phyloP scores from a whole-genome alignment of 108 stramenopile species.

The Pseudonitzschia multiseries region DNA sequence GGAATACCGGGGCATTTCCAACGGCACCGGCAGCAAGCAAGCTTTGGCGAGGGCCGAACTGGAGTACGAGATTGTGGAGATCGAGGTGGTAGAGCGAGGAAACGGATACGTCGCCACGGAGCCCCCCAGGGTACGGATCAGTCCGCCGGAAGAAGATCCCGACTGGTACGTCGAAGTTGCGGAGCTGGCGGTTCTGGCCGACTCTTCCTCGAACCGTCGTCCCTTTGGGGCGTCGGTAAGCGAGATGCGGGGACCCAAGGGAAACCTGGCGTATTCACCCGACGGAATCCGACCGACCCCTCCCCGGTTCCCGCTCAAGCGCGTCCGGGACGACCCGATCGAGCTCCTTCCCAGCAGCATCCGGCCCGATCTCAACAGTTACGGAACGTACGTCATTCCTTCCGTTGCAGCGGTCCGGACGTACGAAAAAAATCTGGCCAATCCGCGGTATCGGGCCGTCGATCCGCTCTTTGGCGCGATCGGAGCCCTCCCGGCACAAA shows the following conservation, averaged over 20 bases:
- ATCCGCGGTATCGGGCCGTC: slow-evolving; percentile 61
- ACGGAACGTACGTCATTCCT: slow-evolving; percentile 53
- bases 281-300: neutral
- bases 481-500: slow-evolving; percentile 73
- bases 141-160: slow-evolving; percentile 59
- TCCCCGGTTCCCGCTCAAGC: slow-evolving; percentile 23
- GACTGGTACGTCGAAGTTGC: slow-evolving; percentile 71
- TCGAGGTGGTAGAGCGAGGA: slow-evolving; percentile 54
- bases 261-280: slow-evolving; percentile 22
- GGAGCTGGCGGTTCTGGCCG: slow-evolving; percentile 26
- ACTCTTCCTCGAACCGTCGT: slow-evolving; percentile 8
- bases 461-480: slow-evolving; percentile 85
- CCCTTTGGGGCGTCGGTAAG: slow-evolving; percentile 23
- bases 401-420: slow-evolving; percentile 46
- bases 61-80: slow-evolving; percentile 62
- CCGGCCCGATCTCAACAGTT: slow-evolving; percentile 46
- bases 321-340: slow-evolving; percentile 43
- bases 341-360: slow-evolving; percentile 58
- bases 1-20: slow-evolving; percentile 19
- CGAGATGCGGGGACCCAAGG: slow-evolving; percentile 31
- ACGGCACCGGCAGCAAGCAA: slow-evolving; percentile 23
- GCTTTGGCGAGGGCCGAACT: slow-evolving; percentile 70
- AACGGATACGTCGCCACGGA: slow-evolving; percentile 68
- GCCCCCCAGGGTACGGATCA: slow-evolving; percentile 55
- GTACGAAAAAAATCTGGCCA: slow-evolving; percentile 26